Percentiles rank a stretch among this genome's conserved stretches.
Evolutionary conservation across 441 rosid species (phyloP).

Genomic region (Sinapis alba): DNA sequence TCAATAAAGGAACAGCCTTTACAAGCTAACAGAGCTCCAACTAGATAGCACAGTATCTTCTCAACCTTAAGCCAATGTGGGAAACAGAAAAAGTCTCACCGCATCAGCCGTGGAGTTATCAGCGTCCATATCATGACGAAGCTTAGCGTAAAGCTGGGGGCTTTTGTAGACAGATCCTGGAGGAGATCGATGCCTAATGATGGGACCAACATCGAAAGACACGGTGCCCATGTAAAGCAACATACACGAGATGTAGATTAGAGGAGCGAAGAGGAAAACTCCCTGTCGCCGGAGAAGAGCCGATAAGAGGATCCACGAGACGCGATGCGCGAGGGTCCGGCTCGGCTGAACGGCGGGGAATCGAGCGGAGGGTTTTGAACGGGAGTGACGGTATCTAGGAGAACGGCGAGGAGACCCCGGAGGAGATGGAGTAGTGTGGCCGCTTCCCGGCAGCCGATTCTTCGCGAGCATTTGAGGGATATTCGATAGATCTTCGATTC

Average conservation of each 20-base stretch:
- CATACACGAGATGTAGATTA: conserved; percentile 90
- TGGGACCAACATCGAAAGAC: conserved; percentile 75
- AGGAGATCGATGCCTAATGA: conserved; percentile 59
- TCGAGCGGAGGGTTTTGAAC: conserved; percentile 54
- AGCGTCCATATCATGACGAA: conserved; percentile 79
- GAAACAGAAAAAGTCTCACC: conserved; percentile 46
- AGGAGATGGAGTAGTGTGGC: conserved; percentile 91
- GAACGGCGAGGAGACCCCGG: conserved; percentile 93
- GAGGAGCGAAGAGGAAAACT: conserved; percentile 83
- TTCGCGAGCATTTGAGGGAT: conserved; percentile 73
- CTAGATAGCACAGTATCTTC: conserved; percentile 13
- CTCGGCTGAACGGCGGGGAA: conserved; percentile 55
- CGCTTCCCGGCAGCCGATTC: conserved; percentile 82
- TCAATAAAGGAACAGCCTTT: not conserved
- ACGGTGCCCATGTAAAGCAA: conserved; percentile 88
- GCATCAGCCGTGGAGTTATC: conserved; percentile 94
- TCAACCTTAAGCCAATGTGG: conserved; percentile 15
- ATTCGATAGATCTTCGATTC: conserved; percentile 10
- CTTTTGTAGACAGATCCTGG: conserved; percentile 90
- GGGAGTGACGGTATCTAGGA: conserved; percentile 75
- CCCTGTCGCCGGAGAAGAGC: conserved; percentile 94
- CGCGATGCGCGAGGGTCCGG: conserved; percentile 71
- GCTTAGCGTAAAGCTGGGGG: conserved; percentile 84
- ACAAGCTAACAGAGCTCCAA: conserved; percentile 9
- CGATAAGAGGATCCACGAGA: conserved; percentile 82